Percentiles rank a stretch among this genome's conserved stretches.
These are phyloP conservation scores for Fusarium kyushuense DNA, from an alignment of 2,329 filamentous ascomycete species.

Conservation along the genomic window DNA sequence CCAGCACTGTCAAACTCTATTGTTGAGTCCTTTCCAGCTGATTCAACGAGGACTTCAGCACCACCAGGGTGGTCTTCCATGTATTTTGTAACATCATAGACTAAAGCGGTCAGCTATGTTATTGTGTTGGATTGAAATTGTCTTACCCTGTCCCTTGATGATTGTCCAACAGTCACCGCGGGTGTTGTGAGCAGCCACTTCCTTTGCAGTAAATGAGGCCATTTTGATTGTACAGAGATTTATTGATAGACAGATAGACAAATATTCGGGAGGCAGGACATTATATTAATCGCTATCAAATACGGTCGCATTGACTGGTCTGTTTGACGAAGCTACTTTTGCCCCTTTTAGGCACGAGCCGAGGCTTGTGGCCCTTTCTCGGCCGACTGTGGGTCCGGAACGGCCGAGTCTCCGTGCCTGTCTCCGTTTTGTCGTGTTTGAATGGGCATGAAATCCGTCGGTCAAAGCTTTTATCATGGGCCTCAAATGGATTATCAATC, in stretches of 20 bases:
- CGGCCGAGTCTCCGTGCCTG: conserved; percentile 27
- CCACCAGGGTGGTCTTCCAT: conserved; percentile 75
- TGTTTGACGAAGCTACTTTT: neutral
- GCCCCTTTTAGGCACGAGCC: conserved; percentile 23
- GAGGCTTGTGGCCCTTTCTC: conserved; percentile 41
- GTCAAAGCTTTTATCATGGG: conserved; percentile 11
- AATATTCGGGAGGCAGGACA: neutral
- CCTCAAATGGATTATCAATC: neutral
- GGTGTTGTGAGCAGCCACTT: conserved; percentile 63
- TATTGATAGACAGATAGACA: neutral
- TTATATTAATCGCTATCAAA: conserved; percentile 32
- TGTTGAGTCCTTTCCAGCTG: conserved; percentile 81
- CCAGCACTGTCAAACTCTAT: conserved; percentile 87
- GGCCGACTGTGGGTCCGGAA: conserved; percentile 41
- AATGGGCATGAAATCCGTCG: conserved; percentile 20
- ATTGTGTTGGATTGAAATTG: no score
- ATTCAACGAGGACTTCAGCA: conserved; percentile 81
- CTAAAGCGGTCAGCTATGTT: conserved; percentile 49
- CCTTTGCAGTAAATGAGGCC: conserved; percentile 50
- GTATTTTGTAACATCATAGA: conserved; percentile 70
- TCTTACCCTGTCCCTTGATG: conserved; percentile 67
- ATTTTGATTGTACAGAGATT: conserved; percentile 6
- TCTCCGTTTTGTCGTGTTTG: conserved; percentile 12
- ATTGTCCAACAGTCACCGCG: conserved; percentile 65
- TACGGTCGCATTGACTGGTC: conserved; percentile 8